Conservation (phyloP, 495 filamentous ascomycete species). For the Cladorrhinum samala region DNA sequence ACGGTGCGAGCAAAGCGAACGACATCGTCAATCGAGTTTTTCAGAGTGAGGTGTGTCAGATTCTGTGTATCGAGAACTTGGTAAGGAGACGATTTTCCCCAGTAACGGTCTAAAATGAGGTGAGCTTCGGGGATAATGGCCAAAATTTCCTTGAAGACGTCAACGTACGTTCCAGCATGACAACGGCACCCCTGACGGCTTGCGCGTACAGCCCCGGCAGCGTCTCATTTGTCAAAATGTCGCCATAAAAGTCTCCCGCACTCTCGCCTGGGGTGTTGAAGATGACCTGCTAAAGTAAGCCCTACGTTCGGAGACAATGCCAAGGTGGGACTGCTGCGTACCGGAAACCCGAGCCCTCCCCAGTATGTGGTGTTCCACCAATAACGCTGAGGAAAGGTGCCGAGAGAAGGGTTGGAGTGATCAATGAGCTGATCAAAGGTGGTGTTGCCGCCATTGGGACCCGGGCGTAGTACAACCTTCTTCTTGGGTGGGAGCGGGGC, state of each 20-base stretch:
- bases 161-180: slow-evolving; percentile 51
- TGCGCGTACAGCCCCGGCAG: slow-evolving; percentile 46
- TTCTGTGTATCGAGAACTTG: slow-evolving; percentile 46
- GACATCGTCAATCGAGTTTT: slow-evolving; percentile 53
- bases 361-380: slow-evolving; percentile 47
- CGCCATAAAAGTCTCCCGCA: slow-evolving; percentile 40
- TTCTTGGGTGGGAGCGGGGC: no score
- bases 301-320: background rate
- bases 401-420: slow-evolving; percentile 44
- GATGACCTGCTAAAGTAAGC: slow-evolving; percentile 25
- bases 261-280: slow-evolving; percentile 53
- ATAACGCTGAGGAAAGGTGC: slow-evolving; percentile 51
- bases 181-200: slow-evolving; percentile 45
- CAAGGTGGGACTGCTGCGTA: slow-evolving; percentile 16
- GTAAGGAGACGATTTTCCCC: slow-evolving; percentile 54
- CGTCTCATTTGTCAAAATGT: slow-evolving; percentile 44
- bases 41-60: slow-evolving; percentile 53
- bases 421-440: slow-evolving; percentile 51
- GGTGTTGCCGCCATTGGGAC: slow-evolving; percentile 16
- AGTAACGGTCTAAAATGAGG: slow-evolving; percentile 49
- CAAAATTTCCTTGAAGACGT: no score
- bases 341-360: slow-evolving; percentile 50
- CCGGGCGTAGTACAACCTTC: no score
- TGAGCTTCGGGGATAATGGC: slow-evolving; percentile 18
- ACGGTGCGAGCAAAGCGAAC: slow-evolving; percentile 55